Base-by-base conservation (phyloP, 306 rosid species). In the Purshia tridentata region DNA sequence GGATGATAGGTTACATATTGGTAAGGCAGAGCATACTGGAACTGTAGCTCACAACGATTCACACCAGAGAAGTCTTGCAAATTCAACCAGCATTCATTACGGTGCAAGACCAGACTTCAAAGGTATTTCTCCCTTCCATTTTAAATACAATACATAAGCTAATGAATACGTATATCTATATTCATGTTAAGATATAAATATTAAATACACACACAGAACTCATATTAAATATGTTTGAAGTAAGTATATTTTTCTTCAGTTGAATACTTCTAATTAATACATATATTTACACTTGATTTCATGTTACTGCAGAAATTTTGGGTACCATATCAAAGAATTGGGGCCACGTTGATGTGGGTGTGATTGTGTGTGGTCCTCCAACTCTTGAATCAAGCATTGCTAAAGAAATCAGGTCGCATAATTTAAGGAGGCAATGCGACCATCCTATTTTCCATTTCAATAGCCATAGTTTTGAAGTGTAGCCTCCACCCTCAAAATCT, bases 321-420 rank as follows among this genome's bases (percentile, higher is more conserved):
- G 90, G 54, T 44, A 35, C 44, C 19, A 66, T 85, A 76, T 86
- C 96, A 4, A 87, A 85, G 76, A 69, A 77, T 56, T 89, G 97
- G 92, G 90, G 91, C 0, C 76, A 37, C 41, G 92, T 91, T 49
- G 91, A 93, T 71, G 85, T 78, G 10, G 98, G 94, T 20, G 91
- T 93, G 6, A n/a, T 93, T 48, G 91, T 91, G 39, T 93, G 98
- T 75, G 98, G 98, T 67, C 98, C 97, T 80, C 81, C 90, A 55
- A 77, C 94, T 20, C 96, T 93, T 72, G 88, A 89, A 57, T 9
- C 88, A n/a, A 89, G 94, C 76, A 94, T 93, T 62, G 98, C 97
- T 1, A 66, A 77, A 72, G 98, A 88, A 81, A 91, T 89, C 73
- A 93, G 97, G 80, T 81, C 87, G 67, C 91, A 81, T 78, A 86